Percentiles rank a stretch among this genome's conserved stretches.
phyloP scores from a whole-genome alignment of 345 rosid species.

The Anacardium occidentale region DNA sequence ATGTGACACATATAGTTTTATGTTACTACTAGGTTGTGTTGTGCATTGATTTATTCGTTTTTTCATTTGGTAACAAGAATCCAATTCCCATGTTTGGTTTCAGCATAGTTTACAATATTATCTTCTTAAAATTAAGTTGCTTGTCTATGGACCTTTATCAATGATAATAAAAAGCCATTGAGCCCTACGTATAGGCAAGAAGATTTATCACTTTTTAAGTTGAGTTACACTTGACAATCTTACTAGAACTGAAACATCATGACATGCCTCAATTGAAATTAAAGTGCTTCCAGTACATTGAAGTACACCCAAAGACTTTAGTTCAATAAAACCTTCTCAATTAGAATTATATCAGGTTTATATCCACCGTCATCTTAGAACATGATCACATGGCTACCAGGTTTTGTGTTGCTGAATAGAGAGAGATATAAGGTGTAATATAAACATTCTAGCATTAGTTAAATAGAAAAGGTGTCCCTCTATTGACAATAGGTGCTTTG shows the following conservation, averaged over 20 bases:
- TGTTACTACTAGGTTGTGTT: no score
- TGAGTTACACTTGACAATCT: not conserved
- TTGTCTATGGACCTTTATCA: not conserved
- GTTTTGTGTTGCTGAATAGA: not conserved
- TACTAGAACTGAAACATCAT: not conserved
- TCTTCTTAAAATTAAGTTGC: not conserved
- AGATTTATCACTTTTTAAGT: not conserved
- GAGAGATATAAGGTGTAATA: not conserved
- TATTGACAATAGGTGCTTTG: not conserved
- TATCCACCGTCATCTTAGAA: slow-evolving; percentile 2
- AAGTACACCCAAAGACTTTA: not conserved
- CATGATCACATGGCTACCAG: not conserved
- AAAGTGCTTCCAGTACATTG: not conserved
- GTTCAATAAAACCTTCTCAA: not conserved
- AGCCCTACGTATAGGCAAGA: not conserved
- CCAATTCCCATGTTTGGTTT: no score
- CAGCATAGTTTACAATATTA: not conserved
- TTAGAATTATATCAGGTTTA: not conserved
- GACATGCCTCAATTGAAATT: not conserved
- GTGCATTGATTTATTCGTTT: no score
- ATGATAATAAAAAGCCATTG: not conserved
- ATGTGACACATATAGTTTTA: not conserved
- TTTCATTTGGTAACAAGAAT: no score
- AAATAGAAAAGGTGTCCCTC: not conserved
- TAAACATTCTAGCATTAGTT: not conserved